A percentile compares a stretch with the other conserved stretches of the same genome.
These are phyloP conservation scores for Leccinum subtestaceum DNA, from an alignment of 768 basidiomycete genomes.

Conservation along the genomic window DNA sequence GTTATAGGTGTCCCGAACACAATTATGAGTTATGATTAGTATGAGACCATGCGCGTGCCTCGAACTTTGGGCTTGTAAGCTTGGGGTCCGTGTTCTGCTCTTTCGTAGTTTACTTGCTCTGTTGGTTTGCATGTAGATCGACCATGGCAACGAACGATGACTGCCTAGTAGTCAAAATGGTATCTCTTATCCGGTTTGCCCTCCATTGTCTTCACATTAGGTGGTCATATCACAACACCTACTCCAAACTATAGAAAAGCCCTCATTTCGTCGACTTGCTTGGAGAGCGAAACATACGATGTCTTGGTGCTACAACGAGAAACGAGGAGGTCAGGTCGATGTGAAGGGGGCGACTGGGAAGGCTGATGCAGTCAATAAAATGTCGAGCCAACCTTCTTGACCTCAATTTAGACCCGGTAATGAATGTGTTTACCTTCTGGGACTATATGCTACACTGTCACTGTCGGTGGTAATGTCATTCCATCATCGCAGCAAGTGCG, in stretches of 20 bases:
- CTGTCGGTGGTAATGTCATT: background rate
- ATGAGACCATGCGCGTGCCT: too few relatives aligned
- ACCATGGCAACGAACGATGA: background rate
- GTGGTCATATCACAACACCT: too few relatives aligned
- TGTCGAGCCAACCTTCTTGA: background rate
- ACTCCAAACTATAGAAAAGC: too few relatives aligned
- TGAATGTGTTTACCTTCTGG: background rate
- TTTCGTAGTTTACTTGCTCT: background rate
- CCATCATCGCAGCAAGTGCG: background rate
- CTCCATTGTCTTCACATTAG: too few relatives aligned
- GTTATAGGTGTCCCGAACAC: background rate
- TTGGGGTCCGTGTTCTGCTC: background rate
- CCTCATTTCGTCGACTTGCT: too few relatives aligned
- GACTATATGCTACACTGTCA: too few relatives aligned
- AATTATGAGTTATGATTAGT: background rate
- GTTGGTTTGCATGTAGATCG: too few relatives aligned
- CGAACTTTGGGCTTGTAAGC: background rate
- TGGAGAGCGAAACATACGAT: too few relatives aligned
- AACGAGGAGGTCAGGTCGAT: background rate
- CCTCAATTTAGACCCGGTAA: background rate
- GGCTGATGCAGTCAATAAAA: background rate
- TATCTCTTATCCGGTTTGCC: background rate
- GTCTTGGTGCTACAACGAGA: background rate
- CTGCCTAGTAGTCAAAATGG: background rate
- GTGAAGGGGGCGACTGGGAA: background rate